Percentiles rank a stretch among this genome's conserved stretches.
phyloP scores from a whole-genome alignment of 345 rosid species.

The Kandelia obovata region DNA sequence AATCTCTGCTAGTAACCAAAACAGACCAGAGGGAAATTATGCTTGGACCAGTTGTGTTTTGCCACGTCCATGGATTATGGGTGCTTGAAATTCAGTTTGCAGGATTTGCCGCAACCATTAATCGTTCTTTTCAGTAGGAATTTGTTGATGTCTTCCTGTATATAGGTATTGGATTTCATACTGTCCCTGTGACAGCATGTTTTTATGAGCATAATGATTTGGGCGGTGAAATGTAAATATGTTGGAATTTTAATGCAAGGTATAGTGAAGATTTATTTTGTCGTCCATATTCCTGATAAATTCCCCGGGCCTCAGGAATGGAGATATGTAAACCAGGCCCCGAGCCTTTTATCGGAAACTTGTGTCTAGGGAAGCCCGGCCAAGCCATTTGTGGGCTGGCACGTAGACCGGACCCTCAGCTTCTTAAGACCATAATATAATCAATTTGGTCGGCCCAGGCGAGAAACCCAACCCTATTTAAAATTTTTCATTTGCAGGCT shows the following conservation, averaged over 20 bases:
- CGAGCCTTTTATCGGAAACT: too few relatives aligned
- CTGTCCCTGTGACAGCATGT: conserved; percentile 22
- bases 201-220: conserved; percentile 37
- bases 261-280: background rate
- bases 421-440: too few relatives aligned
- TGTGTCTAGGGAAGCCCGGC: too few relatives aligned
- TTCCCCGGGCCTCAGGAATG: too few relatives aligned
- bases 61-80: conserved; percentile 11
- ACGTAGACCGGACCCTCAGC: too few relatives aligned
- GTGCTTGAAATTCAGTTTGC: conserved; percentile 24
- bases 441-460: too few relatives aligned
- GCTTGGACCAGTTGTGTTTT: background rate
- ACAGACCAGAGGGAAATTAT: background rate
- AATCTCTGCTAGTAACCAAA: conserved; percentile 7
- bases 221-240: conserved; percentile 15
- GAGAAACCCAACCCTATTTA: too few relatives aligned
- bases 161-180: conserved; percentile 37
- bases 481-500: too few relatives aligned
- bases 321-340: background rate
- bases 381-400: too few relatives aligned
- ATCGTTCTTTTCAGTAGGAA: conserved; percentile 48
- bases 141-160: conserved; percentile 45
- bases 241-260: conserved; percentile 8
- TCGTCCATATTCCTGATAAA: background rate
- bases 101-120: conserved; percentile 29